These are phyloP conservation scores for Coccomyxa sp. DNA, from an alignment of 139 green algal species.

Conservation along the genomic window DNA sequence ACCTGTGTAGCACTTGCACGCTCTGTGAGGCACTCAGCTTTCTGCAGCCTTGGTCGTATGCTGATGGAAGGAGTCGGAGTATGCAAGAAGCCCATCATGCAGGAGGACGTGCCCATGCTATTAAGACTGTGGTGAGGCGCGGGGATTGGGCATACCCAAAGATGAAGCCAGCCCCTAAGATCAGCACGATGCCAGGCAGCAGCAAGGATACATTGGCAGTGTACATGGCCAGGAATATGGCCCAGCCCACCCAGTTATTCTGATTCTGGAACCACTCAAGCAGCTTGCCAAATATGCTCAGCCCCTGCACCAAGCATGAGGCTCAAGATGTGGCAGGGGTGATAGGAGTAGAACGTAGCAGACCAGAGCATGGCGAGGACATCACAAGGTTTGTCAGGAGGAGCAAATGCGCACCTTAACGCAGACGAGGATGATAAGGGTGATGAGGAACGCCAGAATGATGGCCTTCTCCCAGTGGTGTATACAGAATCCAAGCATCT, in stretches of 20 bases:
- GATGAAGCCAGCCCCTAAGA: constrained; percentile 46
- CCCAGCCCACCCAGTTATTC: constrained; percentile 55
- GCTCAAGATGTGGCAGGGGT: too few species aligned
- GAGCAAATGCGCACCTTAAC: constrained; percentile 27
- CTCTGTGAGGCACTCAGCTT: not conserved
- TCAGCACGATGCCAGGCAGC: constrained; percentile 46
- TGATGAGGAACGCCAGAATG: constrained; percentile 26
- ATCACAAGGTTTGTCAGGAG: not conserved
- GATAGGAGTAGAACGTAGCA: not conserved
- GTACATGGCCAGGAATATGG: constrained; percentile 40
- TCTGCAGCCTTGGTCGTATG: not conserved
- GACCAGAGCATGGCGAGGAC: not conserved
- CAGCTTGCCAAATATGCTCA: constrained; percentile 41
- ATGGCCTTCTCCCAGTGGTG: constrained; percentile 26
- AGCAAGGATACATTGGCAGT: constrained; percentile 41
- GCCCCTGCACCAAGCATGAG: constrained; percentile 26
- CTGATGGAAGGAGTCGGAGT: not conserved
- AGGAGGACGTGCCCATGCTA: not conserved
- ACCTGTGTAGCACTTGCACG: constrained; percentile 9
- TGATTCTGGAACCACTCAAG: constrained; percentile 44
- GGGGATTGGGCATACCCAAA: constrained; percentile 32
- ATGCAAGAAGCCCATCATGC: not conserved
- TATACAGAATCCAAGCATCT: too few species aligned
- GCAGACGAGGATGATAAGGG: constrained; percentile 43
- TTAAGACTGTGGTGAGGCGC: not conserved